Conservation (phyloP, 2,329 filamentous ascomycete species). For the Alternaria arborescens region DNA sequence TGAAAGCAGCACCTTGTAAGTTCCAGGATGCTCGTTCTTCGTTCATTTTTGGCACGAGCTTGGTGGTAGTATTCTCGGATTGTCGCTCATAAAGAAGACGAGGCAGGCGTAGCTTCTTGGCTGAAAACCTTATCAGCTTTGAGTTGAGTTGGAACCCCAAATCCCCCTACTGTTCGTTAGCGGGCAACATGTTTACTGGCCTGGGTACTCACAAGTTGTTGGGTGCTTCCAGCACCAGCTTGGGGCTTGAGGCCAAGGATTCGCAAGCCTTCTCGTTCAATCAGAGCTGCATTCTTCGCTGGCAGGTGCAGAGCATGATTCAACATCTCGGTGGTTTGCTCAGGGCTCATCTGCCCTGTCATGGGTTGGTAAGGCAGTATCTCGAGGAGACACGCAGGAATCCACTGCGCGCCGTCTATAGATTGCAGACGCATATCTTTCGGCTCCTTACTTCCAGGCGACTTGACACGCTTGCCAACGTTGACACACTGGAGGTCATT, state of each 20-base stretch:
- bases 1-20: too few relatives aligned
- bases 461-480: not conserved
- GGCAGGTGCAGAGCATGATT: conserved; percentile 3
- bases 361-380: conserved; percentile 7
- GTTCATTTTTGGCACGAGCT: too few relatives aligned
- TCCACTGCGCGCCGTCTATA: conserved; percentile 5
- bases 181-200: too few relatives aligned
- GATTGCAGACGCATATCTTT: not conserved
- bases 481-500: not conserved
- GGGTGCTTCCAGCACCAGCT: too few relatives aligned
- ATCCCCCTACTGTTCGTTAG: too few relatives aligned
- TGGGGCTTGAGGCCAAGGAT: not conserved
- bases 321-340: conserved; percentile 12
- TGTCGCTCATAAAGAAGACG: too few relatives aligned
- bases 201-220: too few relatives aligned
- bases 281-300: not conserved
- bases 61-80: too few relatives aligned
- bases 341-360: not conserved
- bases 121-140: too few relatives aligned
- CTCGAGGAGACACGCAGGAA: conserved; percentile 4
- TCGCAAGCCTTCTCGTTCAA: conserved; percentile 14
- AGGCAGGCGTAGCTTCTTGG: too few relatives aligned
- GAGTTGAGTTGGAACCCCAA: too few relatives aligned
- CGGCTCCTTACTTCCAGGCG: not conserved
- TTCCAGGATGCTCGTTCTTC: too few relatives aligned